Conservation (phyloP, 2,329 filamentous ascomycete species). For the Esteya vermicola region DNA sequence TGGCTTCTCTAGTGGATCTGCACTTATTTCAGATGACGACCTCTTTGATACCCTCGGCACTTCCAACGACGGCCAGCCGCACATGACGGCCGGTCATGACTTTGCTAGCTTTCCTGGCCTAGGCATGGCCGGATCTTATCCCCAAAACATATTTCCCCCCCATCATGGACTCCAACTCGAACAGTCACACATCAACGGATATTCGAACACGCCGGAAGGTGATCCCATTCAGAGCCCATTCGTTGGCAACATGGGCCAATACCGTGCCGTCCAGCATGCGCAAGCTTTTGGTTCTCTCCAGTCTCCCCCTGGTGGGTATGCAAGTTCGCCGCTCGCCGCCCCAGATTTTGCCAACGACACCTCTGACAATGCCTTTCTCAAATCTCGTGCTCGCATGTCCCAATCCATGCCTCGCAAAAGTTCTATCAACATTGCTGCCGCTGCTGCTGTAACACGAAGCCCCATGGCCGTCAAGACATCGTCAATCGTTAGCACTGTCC, state of each 20-base stretch:
- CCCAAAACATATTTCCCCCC: constrained; percentile 34
- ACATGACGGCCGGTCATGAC: constrained; percentile 40
- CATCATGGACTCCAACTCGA: constrained; percentile 52
- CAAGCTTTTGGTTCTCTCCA: constrained; percentile 42
- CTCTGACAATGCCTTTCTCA: constrained; percentile 40
- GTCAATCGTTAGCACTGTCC: constrained; percentile 56
- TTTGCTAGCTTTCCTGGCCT: constrained; percentile 40
- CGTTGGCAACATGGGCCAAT: constrained; percentile 62
- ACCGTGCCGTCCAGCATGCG: constrained; percentile 51
- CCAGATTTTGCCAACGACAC: constrained; percentile 32
- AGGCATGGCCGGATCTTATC: constrained; percentile 37
- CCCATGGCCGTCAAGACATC: constrained; percentile 75
- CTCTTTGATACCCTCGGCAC: constrained; percentile 59
- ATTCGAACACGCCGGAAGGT: constrained; percentile 82
- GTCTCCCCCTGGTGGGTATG: constrained; percentile 33
- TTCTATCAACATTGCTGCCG: constrained; percentile 34
- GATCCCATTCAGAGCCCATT: constrained; percentile 88
- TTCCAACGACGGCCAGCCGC: constrained; percentile 35
- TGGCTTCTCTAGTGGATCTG: constrained; percentile 64
- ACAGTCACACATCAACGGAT: constrained; percentile 60
- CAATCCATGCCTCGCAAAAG: constrained; percentile 58
- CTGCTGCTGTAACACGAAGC: constrained; percentile 41
- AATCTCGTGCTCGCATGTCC: constrained; percentile 39
- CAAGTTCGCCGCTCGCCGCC: constrained; percentile 32
- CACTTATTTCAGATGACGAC: constrained; percentile 77